Base-by-base conservation (phyloP, 495 filamentous ascomycete genomes). In the Hypoxylon crocopeplum region DNA sequence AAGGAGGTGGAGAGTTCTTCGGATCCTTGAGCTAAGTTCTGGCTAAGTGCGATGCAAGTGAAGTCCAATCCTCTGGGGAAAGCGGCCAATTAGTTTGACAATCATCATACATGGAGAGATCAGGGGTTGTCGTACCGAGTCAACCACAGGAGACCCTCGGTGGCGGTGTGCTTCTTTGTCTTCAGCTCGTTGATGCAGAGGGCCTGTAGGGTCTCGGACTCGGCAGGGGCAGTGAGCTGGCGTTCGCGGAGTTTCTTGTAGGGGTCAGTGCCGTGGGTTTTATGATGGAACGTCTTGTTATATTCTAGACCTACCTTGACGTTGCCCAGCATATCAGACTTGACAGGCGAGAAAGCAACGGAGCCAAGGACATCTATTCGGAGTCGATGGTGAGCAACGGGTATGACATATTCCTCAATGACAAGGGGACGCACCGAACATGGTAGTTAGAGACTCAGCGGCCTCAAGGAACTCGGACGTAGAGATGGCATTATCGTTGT, bases 401-500 rank as follows among this genome's bases (percentile, higher is more conserved):
- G 12, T 13, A 39, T 30, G 24, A 12, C 25, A 20, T 25, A 13
- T 38, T 20, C 13, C 7, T 20, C 40, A 45, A 3, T 38, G 15
- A 3, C 34, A 38, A 38, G 2, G 34, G 8, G 1, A 62, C 80
- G 15, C 75, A 97, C 92, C 91, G 69, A 98, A 98, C 29, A 98
- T 82, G 36, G 85, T 85, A 39, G 89, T 88, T 62, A 97, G 75
- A 20, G 88, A 84, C 78, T 96, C 91, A 38, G 90, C 84, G 46
- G 95, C 95, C 32, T 95, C 90, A 57, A 98, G 86, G 77, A 97
- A 98, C 71, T 95, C 89, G 64, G 79, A 82, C 21, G 95, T 98
- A 7, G 82, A 71, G 63, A 98, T 87, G 58, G 85, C 87, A 79
- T 90, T 86, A 73, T 85, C 85, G 48, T 91, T 87, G 53, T 74